phyloP scores from a whole-genome alignment of 352 stramenopile species.

The Phytophthora citrophthora region DNA sequence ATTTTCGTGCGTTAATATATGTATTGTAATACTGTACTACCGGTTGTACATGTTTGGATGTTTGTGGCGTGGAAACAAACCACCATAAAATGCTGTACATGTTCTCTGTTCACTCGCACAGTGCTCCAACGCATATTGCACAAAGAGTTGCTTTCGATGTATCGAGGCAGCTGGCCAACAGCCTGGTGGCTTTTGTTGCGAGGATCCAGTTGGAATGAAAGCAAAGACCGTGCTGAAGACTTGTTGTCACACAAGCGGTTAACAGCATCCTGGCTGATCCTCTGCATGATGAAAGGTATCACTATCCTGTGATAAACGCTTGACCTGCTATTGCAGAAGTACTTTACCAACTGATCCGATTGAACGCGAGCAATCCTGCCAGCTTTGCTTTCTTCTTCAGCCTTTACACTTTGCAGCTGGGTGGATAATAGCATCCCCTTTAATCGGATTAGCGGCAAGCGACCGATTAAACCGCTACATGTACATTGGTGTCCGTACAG shows the following conservation, averaged over 20 bases:
- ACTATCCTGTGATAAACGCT: background rate
- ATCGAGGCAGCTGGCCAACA: background rate
- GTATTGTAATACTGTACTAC: no score
- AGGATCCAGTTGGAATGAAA: background rate
- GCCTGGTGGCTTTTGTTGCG: slow-evolving; percentile 3
- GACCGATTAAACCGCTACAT: background rate
- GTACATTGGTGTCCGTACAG: slow-evolving; percentile 3
- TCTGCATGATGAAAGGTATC: background rate
- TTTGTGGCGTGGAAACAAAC: background rate
- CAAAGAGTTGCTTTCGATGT: slow-evolving; percentile 4
- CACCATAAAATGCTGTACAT: no score
- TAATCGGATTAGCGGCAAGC: background rate
- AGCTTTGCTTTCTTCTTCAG: slow-evolving; percentile 11
- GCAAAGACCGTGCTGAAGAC: background rate
- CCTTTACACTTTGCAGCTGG: slow-evolving; percentile 22
- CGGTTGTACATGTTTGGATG: no score
- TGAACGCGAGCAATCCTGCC: background rate
- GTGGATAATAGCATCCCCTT: background rate
- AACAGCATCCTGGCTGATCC: no score
- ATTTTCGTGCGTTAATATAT: no score
- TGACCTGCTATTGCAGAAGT: no score
- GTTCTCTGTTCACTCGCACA: background rate
- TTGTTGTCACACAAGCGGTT: background rate
- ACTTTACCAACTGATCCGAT: background rate
- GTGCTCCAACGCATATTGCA: slow-evolving; percentile 3